A percentile compares a stretch with the other conserved stretches of the same genome.
Conservation (phyloP, 371 early-diverging fungal genomes). For the Gilbertella persicaria region DNA sequence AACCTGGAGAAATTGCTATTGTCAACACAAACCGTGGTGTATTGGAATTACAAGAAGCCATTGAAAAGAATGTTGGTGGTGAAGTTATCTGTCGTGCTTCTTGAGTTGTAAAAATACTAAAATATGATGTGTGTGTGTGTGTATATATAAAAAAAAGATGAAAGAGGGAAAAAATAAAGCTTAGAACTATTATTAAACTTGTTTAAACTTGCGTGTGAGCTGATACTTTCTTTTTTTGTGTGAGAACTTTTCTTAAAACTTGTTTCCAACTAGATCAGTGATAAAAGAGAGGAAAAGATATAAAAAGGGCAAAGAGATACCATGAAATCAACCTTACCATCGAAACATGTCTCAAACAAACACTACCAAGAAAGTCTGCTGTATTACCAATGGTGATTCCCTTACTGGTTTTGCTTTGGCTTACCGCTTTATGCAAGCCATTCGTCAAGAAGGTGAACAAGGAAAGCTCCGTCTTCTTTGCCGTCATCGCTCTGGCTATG, state of each 20-base stretch:
- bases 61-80: conserved; percentile 85
- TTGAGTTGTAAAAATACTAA: background rate
- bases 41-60: conserved; percentile 89
- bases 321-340: too few relatives aligned
- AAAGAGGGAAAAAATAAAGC: background rate
- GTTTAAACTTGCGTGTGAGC: background rate
- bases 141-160: too few relatives aligned
- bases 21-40: conserved; percentile 89
- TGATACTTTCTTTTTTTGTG: background rate
- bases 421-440: conserved; percentile 29
- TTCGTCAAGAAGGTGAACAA: background rate
- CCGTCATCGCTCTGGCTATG: conserved; percentile 18
- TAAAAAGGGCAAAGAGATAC: too few relatives aligned
- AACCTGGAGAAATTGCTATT: conserved; percentile 91
- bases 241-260: background rate
- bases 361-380: conserved; percentile 19
- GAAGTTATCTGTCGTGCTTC: conserved; percentile 82
- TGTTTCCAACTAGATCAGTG: too few relatives aligned
- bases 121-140: background rate
- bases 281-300: too few relatives aligned
- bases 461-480: conserved; percentile 33
- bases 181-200: background rate
- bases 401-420: conserved; percentile 36
- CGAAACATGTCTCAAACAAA: conserved; percentile 28
- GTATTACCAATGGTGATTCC: conserved; percentile 41